These are phyloP conservation scores for Naematelia aurantialba DNA, from an alignment of 768 basidiomycete genomes.

Conservation along the genomic window DNA sequence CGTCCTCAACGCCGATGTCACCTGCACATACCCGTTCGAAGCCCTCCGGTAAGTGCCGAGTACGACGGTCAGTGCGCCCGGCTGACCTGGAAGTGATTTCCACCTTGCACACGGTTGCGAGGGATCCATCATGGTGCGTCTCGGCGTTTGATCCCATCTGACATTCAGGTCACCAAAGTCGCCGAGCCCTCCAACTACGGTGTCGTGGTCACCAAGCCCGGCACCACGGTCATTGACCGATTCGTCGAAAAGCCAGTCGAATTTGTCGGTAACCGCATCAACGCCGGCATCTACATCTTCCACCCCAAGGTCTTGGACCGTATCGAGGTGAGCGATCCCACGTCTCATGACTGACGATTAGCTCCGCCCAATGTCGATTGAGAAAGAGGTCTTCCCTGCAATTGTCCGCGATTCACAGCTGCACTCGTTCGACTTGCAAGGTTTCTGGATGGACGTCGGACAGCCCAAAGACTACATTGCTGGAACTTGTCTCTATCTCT, in stretches of 20 bases:
- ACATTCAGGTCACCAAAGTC: conserved; percentile 53
- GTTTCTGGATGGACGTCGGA: conserved; percentile 57
- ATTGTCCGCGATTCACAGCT: conserved; percentile 54
- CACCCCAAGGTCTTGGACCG: conserved; percentile 54
- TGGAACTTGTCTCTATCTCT: conserved; percentile 55
- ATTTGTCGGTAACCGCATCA: conserved; percentile 56
- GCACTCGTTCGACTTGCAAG: conserved; percentile 55
- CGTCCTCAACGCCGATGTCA: conserved; percentile 56
- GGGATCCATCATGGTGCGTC: conserved; percentile 54
- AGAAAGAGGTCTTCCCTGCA: conserved; percentile 55
- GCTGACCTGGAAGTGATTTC: conserved; percentile 50
- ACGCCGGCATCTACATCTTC: conserved; percentile 58
- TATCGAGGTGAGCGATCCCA: conserved; percentile 50
- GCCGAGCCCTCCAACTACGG: conserved; percentile 56
- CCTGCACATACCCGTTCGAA: conserved; percentile 56
- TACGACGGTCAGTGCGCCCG: not conserved
- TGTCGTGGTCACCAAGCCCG: conserved; percentile 54
- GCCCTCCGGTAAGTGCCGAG: conserved; percentile 48
- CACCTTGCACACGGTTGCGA: conserved; percentile 54
- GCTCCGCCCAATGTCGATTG: conserved; percentile 55
- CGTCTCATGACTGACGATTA: conserved; percentile 9
- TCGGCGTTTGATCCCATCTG: not conserved
- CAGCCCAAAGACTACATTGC: conserved; percentile 54
- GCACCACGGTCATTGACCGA: conserved; percentile 53
- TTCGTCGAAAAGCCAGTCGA: conserved; percentile 57